Conservation (phyloP, 805 yeast species). For the Nakazawaea wickerhamii region DNA sequence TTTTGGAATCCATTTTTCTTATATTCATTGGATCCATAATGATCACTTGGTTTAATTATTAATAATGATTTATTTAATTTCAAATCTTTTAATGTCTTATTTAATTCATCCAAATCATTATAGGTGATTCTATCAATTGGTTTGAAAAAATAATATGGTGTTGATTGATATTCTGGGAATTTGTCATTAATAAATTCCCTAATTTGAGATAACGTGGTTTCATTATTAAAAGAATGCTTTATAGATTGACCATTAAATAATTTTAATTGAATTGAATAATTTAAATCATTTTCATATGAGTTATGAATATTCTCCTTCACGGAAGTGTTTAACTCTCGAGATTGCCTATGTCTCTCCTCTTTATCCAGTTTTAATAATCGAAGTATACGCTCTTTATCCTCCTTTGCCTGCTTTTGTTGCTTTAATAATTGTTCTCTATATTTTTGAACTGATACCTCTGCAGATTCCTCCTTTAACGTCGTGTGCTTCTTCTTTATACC, state of each 20-base stretch:
- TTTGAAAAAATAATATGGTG: conserved; percentile 45
- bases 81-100: conserved; percentile 41
- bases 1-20: conserved; percentile 4
- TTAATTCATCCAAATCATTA: conserved; percentile 54
- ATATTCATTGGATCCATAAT: conserved; percentile 10
- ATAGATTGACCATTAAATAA: conserved; percentile 62
- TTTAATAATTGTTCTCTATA: conserved; percentile 34
- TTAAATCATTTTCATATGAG: conserved; percentile 27
- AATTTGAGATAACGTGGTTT: conserved; percentile 47
- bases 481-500: conserved; percentile 11
- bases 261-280: conserved; percentile 45
- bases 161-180: conserved; percentile 40
- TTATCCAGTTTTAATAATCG: conserved; percentile 48
- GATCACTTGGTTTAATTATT: conserved; percentile 55
- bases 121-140: conserved; percentile 60
- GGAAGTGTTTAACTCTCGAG: background rate
- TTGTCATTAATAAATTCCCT: conserved; percentile 53
- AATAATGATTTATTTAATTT: conserved; percentile 66
- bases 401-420: conserved; percentile 31
- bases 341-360: conserved; percentile 32
- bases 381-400: conserved; percentile 53
- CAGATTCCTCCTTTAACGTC: conserved; percentile 35
- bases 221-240: conserved; percentile 41
- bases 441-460: conserved; percentile 30
- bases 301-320: conserved; percentile 21